Evolutionary conservation across 192 early-diverging fungal genomes (phyloP).

Genomic region (Dispira parvispora): DNA sequence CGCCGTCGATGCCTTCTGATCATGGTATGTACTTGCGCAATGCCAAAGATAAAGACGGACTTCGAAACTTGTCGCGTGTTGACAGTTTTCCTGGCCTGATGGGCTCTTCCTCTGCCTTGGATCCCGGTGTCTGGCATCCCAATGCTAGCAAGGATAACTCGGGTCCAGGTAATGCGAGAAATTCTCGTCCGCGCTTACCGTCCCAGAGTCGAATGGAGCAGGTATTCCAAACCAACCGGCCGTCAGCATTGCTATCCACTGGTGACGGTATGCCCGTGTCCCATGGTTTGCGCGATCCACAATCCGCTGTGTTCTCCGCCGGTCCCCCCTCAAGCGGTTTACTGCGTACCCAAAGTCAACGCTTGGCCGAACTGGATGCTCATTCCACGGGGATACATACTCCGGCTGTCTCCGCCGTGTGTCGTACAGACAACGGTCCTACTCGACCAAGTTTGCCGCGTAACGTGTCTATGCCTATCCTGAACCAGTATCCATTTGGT

Average conservation of each 20-base stretch:
- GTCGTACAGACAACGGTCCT: background rate
- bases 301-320: background rate
- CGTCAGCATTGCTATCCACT: background rate
- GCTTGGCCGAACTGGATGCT: background rate
- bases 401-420: background rate
- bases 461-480: slow-evolving; percentile 6
- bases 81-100: slow-evolving; percentile 7
- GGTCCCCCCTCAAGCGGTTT: background rate
- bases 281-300: background rate
- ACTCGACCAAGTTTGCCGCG: background rate
- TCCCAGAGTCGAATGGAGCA: slow-evolving; percentile 1
- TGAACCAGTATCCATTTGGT: slow-evolving; percentile 8
- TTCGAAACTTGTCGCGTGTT: background rate
- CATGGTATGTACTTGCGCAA: background rate
- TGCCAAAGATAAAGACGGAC: background rate
- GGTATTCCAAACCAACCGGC: slow-evolving; percentile 1
- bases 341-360: slow-evolving; percentile 8
- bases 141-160: background rate
- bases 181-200: background rate
- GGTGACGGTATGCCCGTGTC: background rate
- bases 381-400: background rate
- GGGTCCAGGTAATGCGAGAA: background rate
- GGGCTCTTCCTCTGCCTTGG: background rate
- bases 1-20: background rate
- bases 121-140: slow-evolving; percentile 7